Conservation (phyloP, 2,329 filamentous ascomycete species). For the Fusarium sp. region DNA sequence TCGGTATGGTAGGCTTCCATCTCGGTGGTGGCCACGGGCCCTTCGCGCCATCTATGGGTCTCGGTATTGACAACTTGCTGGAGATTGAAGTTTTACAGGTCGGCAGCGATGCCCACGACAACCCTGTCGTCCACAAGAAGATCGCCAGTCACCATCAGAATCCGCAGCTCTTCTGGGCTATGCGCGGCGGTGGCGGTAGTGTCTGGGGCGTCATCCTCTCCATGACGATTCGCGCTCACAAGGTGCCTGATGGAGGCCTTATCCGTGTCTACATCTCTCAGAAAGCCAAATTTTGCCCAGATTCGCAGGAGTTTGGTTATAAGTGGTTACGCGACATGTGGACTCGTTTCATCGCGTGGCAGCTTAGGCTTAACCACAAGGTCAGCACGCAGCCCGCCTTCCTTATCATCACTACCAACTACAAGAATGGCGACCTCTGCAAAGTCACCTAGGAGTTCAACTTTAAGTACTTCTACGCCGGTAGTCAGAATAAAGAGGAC, state of each 20-base stretch:
- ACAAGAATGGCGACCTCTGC: background rate
- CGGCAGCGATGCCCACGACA: background rate
- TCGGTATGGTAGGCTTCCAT: slow-evolving; percentile 5
- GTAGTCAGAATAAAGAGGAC: background rate
- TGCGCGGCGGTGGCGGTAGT: background rate
- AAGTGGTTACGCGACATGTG: slow-evolving; percentile 8
- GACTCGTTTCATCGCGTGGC: slow-evolving; percentile 5
- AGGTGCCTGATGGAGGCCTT: background rate
- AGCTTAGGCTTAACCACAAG: slow-evolving; percentile 2
- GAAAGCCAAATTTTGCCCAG: background rate
- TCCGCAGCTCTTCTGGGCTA: slow-evolving; percentile 15
- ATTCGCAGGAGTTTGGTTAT: background rate
- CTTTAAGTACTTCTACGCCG: slow-evolving; percentile 9
- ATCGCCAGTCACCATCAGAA: background rate
- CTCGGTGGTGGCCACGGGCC: slow-evolving; percentile 11
- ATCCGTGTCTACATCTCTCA: background rate
- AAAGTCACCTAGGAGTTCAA: background rate
- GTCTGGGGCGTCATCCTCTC: slow-evolving; percentile 12
- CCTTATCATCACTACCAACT: background rate
- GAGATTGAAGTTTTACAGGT: slow-evolving; percentile 11
- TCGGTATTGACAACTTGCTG: slow-evolving; percentile 1
- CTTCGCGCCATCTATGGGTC: slow-evolving; percentile 13
- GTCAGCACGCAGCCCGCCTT: slow-evolving; percentile 13
- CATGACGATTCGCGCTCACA: slow-evolving; percentile 7
- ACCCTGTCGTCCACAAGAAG: slow-evolving; percentile 2